Conservation (phyloP, 345 rosid species). For the Toxicodendron radicans region DNA sequence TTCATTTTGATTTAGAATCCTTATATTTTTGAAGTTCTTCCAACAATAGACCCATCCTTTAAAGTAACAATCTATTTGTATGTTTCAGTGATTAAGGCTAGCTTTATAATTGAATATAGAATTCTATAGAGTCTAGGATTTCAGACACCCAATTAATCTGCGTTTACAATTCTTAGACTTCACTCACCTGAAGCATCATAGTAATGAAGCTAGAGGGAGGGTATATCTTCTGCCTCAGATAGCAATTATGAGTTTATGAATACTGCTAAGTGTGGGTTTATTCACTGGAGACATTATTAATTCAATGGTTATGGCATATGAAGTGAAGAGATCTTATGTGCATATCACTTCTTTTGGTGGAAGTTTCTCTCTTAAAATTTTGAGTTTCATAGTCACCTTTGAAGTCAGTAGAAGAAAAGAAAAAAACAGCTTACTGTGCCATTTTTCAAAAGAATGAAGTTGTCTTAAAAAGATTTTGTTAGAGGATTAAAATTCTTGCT, state of each 20-base stretch:
- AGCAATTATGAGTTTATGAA: not conserved
- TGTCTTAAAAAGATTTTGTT: not conserved
- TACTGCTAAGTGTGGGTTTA: not conserved
- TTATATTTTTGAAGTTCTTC: not conserved
- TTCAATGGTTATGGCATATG: not conserved
- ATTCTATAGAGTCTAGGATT: not conserved
- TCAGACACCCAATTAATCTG: not conserved
- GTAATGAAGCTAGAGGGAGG: too few species aligned
- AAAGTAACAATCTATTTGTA: not conserved
- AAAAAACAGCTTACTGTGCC: not conserved
- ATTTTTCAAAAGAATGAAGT: not conserved
- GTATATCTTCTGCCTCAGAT: not conserved
- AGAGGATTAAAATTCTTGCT: slow-evolving; percentile 1
- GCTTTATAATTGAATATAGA: not conserved
- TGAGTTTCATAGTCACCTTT: not conserved
- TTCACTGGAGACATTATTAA: not conserved
- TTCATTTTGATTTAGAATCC: not conserved
- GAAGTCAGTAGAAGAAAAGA: not conserved
- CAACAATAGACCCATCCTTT: not conserved
- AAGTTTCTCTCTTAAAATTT: not conserved
- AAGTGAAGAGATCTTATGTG: not conserved
- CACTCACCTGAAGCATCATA: too few species aligned
- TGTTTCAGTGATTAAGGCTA: not conserved
- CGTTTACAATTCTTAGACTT: not conserved
- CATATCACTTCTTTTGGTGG: not conserved